phyloP scores from a whole-genome alignment of 257 asterid genomes.

The Datura wrightii region DNA sequence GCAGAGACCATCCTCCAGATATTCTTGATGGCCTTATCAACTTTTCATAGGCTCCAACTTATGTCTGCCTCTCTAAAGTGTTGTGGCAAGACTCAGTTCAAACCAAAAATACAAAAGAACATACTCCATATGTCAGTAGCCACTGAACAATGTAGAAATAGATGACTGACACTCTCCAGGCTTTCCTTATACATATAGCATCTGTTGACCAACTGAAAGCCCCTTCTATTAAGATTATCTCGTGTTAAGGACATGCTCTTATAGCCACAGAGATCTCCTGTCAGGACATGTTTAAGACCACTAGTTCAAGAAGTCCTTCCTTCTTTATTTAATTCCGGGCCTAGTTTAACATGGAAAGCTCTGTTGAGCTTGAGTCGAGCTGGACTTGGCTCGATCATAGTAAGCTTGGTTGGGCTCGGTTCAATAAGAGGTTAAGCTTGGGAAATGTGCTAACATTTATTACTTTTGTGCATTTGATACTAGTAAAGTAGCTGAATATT shows the following conservation, averaged over 20 bases:
- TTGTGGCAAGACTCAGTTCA: background rate
- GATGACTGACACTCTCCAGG: background rate
- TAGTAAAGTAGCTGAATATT: background rate
- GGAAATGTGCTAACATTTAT: background rate
- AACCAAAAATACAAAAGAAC: background rate
- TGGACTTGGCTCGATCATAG: background rate
- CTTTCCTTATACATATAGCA: background rate
- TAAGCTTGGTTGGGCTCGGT: background rate
- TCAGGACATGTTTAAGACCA: background rate
- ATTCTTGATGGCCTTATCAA: background rate
- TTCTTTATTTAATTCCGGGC: background rate
- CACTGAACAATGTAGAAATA: background rate
- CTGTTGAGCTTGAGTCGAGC: background rate
- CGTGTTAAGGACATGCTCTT: background rate
- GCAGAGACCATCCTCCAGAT: background rate
- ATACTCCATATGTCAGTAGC: background rate
- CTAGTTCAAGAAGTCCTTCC: conserved; percentile 3
- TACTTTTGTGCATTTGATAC: background rate
- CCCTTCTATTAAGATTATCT: background rate
- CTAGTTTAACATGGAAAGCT: background rate
- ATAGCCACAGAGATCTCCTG: background rate
- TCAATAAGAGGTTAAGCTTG: conserved; percentile 20
- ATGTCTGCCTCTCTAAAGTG: background rate
- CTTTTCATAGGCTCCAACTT: background rate
- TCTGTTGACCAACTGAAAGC: background rate